These are phyloP conservation scores for Petunia secreta DNA, from an alignment of 257 asterid genomes.

Conservation along the genomic window DNA sequence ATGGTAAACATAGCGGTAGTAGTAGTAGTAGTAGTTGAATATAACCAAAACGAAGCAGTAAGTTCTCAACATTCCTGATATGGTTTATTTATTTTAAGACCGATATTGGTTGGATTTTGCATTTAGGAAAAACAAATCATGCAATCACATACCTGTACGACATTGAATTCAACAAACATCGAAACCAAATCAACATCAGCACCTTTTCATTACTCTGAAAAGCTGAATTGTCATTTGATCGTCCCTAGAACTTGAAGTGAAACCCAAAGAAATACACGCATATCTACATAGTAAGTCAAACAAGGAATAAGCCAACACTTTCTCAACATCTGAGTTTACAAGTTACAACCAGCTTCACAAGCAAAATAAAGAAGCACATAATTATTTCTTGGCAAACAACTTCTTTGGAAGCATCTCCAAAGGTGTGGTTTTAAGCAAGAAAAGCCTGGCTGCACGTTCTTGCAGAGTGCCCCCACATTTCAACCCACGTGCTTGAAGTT, in stretches of 20 bases:
- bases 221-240: not conserved
- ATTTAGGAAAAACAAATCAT: not conserved
- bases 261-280: not conserved
- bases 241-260: not conserved
- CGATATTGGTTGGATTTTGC: not conserved
- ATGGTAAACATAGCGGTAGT: too few relatives aligned
- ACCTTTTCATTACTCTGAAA: not conserved
- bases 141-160: not conserved
- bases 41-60: not conserved
- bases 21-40: too few relatives aligned
- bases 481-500: conserved; percentile 80
- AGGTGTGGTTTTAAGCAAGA: conserved; percentile 48
- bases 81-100: not conserved
- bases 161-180: not conserved
- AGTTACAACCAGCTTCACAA: conserved; percentile 7
- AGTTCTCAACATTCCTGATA: not conserved
- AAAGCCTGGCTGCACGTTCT: conserved; percentile 90
- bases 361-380: not conserved
- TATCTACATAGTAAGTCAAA: not conserved
- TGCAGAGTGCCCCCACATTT: conserved; percentile 84
- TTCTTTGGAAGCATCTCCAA: conserved; percentile 86
- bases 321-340: not conserved
- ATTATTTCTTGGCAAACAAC: conserved; percentile 81
- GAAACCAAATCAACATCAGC: not conserved
- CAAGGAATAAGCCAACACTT: not conserved